Evolutionary conservation across 2,329 filamentous ascomycete species (phyloP), one percentile per base, ranked within the genome.

Genomic region (Dothistroma pini): DNA sequence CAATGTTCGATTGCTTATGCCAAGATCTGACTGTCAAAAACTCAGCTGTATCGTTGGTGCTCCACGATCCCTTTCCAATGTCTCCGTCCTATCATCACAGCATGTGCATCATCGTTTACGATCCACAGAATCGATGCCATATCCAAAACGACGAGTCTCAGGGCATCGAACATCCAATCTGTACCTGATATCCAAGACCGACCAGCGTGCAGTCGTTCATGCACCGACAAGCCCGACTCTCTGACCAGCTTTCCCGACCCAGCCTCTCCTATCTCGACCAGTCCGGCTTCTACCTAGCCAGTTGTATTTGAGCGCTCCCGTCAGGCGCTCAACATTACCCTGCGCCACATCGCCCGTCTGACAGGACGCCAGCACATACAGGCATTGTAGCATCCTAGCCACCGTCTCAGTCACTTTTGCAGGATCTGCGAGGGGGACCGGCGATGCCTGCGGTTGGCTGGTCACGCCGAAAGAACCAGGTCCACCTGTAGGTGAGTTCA

Each of bases 391-490:
- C 91, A 99, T 96, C 55, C 93, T 83, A 0, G 92, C 95, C 0
- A 97, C 93, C 68, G 93, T 96, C 68, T 97, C 93, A 0, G 95
- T 96, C 57, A 97, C 86, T 71, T 95, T 86, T 72, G 91, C 89
- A 14, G 71, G 69, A 56, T 72, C 71, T 25, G 66, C 62, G 34
- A 68, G 59, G 4, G 63, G 57, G n/a, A 64, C 62, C 29, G 68
- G 67, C 7, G 66, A 67, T 41, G 59, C 19, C 55, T 66, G 60
- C 19, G 63, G 68, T 41, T 66, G 61, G 34, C 64, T 63, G 52
- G 68, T 66, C 11, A 63, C 56, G 56, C 59, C 65, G 53, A 69
- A 68, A 4, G 65, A 64, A 10, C 67, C 69, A 9, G 64, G 66
- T 4, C 61, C 62, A 59, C 68, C 57, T 38, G 64, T 59, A 9